Evolutionary conservation across 2,329 filamentous ascomycete genomes (phyloP).

Genomic region (Fusarium sp.): DNA sequence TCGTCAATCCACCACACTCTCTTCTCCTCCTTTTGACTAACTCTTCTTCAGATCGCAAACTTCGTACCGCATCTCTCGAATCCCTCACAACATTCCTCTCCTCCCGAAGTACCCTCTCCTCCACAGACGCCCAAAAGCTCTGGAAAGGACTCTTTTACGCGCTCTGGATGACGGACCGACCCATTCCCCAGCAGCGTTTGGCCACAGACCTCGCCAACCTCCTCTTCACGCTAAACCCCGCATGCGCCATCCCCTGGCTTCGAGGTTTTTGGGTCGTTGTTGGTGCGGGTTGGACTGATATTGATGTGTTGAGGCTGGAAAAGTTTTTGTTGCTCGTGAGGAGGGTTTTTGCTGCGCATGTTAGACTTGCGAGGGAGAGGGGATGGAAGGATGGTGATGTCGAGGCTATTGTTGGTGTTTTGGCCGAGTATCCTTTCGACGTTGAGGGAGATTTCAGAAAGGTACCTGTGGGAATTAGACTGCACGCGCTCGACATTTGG

Average conservation of each 20-base stretch:
- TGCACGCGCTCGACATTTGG: conserved; percentile 92
- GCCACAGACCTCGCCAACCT: conserved; percentile 82
- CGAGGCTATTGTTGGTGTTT: conserved; percentile 43
- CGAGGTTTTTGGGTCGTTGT: conserved; percentile 79
- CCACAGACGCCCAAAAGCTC: conserved; percentile 83
- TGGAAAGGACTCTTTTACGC: conserved; percentile 97
- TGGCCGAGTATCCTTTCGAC: conserved; percentile 51
- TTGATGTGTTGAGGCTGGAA: conserved; percentile 85
- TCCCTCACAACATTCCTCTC: conserved; percentile 84
- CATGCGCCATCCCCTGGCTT: conserved; percentile 61
- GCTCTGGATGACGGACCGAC: conserved; percentile 93
- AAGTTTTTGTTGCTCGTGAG: conserved; percentile 92
- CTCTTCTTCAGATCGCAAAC: conserved; percentile 73
- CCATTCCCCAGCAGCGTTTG: conserved; percentile 86
- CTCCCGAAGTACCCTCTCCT: conserved; percentile 68
- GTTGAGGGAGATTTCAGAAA: conserved; percentile 59
- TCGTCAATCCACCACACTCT: conserved; percentile 49
- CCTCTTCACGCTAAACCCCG: conserved; percentile 64
- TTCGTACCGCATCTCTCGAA: conserved; percentile 80
- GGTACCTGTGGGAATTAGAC: conserved; percentile 84
- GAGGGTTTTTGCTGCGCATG: conserved; percentile 79
- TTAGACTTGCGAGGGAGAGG: conserved; percentile 60
- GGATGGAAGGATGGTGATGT: conserved; percentile 48
- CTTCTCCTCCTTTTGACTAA: neutral
- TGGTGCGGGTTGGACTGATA: conserved; percentile 76